These are phyloP conservation scores for Tausonia pullulans DNA, from an alignment of 1,284 basidiomycete genomes.

Conservation along the genomic window DNA sequence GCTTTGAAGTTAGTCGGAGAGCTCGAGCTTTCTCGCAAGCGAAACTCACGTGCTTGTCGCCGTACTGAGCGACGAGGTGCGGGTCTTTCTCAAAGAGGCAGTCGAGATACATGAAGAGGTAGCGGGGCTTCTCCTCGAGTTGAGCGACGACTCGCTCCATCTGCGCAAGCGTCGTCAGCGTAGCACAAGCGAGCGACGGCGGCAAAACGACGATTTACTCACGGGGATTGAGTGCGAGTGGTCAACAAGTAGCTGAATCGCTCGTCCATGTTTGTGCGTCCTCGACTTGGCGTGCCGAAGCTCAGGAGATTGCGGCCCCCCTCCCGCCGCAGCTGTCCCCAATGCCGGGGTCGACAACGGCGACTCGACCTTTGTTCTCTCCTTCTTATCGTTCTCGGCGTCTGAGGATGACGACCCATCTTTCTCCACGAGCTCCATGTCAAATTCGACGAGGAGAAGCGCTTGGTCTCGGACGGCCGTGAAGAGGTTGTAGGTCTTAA, in stretches of 20 bases:
- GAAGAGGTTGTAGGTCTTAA: conserved; percentile 87
- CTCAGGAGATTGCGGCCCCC: conserved; percentile 4
- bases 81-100: conserved; percentile 80
- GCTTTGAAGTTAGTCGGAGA: not conserved
- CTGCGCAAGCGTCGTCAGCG: conserved; percentile 35
- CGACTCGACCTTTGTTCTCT: conserved; percentile 15
- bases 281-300: conserved; percentile 6
- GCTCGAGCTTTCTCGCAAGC: too few species aligned
- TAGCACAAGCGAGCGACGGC: not conserved
- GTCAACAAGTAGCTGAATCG: conserved; percentile 80
- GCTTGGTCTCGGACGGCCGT: conserved; percentile 91
- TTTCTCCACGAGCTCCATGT: conserved; percentile 68
- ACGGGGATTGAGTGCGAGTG: conserved; percentile 94
- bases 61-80: conserved; percentile 64
- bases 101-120: conserved; percentile 88
- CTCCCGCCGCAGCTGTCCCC: not conserved
- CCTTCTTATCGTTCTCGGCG: conserved; percentile 17
- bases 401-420: conserved; percentile 24
- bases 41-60: conserved; percentile 59
- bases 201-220: conserved; percentile 25
- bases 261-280: conserved; percentile 41
- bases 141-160: conserved; percentile 80
- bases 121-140: conserved; percentile 61
- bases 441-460: conserved; percentile 82
- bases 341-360: not conserved